These are phyloP conservation scores for Sugiyamaella qingdaonensis DNA, from an alignment of 805 yeast genomes.

Conservation along the genomic window DNA sequence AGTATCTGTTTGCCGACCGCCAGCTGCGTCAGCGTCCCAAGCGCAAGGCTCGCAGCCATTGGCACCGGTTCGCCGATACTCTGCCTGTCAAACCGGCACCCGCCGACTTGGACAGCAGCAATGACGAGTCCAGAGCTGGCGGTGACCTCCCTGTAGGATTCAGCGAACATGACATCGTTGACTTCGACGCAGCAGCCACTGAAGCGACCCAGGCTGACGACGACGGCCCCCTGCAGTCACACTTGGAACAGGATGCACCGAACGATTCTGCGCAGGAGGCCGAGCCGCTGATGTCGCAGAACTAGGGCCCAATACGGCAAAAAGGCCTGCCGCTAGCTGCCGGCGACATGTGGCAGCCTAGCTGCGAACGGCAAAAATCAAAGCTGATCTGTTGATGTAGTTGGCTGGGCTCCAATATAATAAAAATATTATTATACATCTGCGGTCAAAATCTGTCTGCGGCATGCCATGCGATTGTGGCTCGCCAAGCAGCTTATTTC, in stretches of 20 bases:
- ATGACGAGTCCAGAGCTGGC: too few relatives aligned
- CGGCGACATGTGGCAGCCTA: not conserved
- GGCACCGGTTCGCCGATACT: not conserved
- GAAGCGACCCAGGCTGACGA: too few relatives aligned
- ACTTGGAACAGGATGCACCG: not conserved
- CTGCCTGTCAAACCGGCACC: not conserved
- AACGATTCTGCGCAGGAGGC: not conserved
- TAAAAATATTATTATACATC: not conserved
- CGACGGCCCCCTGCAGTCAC: not conserved
- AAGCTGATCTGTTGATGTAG: constrained; percentile 1
- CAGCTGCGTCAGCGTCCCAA: not conserved
- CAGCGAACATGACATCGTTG: too few relatives aligned
- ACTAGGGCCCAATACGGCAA: not conserved
- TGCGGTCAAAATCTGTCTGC: not conserved
- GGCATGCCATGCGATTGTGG: not conserved
- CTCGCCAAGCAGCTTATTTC: not conserved
- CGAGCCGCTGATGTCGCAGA: not conserved
- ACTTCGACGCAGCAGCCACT: too few relatives aligned
- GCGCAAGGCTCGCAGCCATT: not conserved
- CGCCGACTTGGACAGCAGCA: too few relatives aligned
- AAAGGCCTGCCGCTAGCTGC: not conserved
- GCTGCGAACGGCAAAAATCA: not conserved
- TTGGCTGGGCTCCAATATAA: not conserved
- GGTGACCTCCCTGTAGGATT: too few relatives aligned
- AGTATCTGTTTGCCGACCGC: not conserved